Conservation (phyloP, 305 asterid genomes). For the Coffea humblotiana region DNA sequence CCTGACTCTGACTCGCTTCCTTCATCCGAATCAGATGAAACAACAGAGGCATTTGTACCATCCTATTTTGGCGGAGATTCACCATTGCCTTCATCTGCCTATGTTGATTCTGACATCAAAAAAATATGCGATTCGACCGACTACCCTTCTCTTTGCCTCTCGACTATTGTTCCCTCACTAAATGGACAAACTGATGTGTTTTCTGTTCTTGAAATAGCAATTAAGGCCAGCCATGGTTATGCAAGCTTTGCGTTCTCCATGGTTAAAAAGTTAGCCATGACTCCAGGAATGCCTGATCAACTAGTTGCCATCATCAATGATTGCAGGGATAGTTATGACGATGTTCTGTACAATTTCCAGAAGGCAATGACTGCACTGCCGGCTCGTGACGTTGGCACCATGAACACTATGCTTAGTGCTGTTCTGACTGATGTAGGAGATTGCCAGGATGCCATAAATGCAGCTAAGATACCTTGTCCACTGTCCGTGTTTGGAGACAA, state of each 20-base stretch:
- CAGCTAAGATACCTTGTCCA: conserved; percentile 27
- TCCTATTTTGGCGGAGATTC: neutral
- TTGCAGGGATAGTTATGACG: conserved; percentile 44
- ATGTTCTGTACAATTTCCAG: conserved; percentile 33
- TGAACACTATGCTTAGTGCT: conserved; percentile 58
- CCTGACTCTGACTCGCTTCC: neutral
- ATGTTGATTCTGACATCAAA: conserved; percentile 22
- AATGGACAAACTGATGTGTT: conserved; percentile 17
- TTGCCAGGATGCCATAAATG: conserved; percentile 42
- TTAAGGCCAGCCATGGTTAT: conserved; percentile 29
- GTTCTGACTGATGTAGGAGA: conserved; percentile 47
- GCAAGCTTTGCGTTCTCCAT: conserved; percentile 29
- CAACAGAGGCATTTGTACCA: conserved; percentile 11
- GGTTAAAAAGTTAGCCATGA: conserved; percentile 21
- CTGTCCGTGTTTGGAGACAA: conserved; percentile 27
- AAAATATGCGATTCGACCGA: conserved; percentile 55
- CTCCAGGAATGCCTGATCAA: conserved; percentile 32
- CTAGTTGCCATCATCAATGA: conserved; percentile 27
- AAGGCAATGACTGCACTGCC: conserved; percentile 36
- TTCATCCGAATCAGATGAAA: neutral
- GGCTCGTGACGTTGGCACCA: conserved; percentile 39
- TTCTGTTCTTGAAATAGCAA: conserved; percentile 34
- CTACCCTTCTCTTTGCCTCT: conserved; percentile 46
- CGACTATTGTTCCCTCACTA: conserved; percentile 38
- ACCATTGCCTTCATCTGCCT: neutral